Evolutionary conservation across 805 yeast genomes (phyloP), one percentile per base, ranked within the genome.

Genomic region (Candida nemodendra): DNA sequence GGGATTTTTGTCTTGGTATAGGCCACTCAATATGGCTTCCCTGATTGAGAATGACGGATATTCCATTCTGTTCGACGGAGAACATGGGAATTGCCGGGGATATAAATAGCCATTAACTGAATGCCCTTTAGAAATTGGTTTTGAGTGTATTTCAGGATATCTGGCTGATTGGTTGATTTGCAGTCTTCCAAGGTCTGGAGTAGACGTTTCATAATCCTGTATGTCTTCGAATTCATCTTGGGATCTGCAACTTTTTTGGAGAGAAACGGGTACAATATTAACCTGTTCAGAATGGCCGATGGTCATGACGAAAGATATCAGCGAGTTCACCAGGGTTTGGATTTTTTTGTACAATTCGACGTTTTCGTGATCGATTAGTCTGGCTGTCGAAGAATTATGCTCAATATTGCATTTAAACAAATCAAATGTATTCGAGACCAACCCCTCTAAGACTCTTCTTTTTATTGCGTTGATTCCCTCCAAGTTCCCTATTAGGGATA

Each of bases 241-340:
- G 32, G 17, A 11, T 14, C 24, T 32, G 18, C 4, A 11, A 27
- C 13, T 37, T 32, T 16, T 21, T 9, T 17, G 14, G 17, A 27
- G 31, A 25, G 31, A 29, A 18, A 22, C n/a, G 23, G 24, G 18
- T 12, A 29, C 18, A 8, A 35, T 18, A 8, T 35, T 31, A 7
- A 16, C 32, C 27, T 32, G 37, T 27, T 43, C 44, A 14, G 41
- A 16, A 28, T 35, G 35, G 29, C 24, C 37, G 30, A 42, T 27
- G 22, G 50, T 45, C 55, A 64, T 57, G 11, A 64, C 53, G 34
- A 64, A 41, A 7, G 60, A 52, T 5, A 68, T 59, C 30, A 65
- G 36, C 0, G 64, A 40, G 24, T 55, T 50, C 3, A 66, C 59
- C 23, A 62, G 38, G 11, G 38, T 50, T 38, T 66, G 71, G 49